Conservation (phyloP, 495 filamentous ascomycete genomes). For the Haplographium delicatum region DNA sequence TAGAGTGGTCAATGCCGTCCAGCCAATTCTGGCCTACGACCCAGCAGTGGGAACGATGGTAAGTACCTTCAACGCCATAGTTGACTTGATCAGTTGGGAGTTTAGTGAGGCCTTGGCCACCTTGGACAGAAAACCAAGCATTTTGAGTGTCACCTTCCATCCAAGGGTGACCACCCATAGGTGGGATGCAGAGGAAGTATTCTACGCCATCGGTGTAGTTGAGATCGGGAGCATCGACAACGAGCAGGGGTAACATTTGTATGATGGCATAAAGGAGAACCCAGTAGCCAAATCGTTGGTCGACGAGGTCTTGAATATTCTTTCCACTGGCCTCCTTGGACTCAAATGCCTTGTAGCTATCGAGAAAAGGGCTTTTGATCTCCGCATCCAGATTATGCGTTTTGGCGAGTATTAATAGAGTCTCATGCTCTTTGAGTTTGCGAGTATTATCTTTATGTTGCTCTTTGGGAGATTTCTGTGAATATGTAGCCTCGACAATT, state of each 20-base stretch:
- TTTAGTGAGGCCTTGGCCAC: constrained; percentile 64
- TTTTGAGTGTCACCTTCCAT: constrained; percentile 63
- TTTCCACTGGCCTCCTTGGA: constrained; percentile 66
- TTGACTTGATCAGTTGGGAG: constrained; percentile 80
- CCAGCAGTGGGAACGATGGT: constrained; percentile 92
- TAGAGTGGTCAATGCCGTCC: background rate
- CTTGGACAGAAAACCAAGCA: constrained; percentile 76
- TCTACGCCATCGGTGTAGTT: constrained; percentile 77
- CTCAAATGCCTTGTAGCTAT: constrained; percentile 80
- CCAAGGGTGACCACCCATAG: constrained; percentile 81
- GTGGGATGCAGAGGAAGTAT: constrained; percentile 93
- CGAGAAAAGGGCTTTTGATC: constrained; percentile 60
- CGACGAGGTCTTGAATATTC: constrained; percentile 63
- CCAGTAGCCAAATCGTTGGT: constrained; percentile 84
- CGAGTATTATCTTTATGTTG: constrained; percentile 55
- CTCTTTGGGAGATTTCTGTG: constrained; percentile 61
- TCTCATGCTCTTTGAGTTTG: constrained; percentile 74
- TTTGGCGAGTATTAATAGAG: constrained; percentile 62
- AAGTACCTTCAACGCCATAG: constrained; percentile 84
- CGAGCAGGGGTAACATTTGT: constrained; percentile 83
- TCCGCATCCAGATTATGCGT: constrained; percentile 70
- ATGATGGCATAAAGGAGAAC: constrained; percentile 89
- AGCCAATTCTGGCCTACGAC: constrained; percentile 69
- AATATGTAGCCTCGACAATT: constrained; percentile 53
- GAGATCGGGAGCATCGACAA: constrained; percentile 79